Percentiles rank a stretch among this genome's conserved stretches.
phyloP scores from a whole-genome alignment of 1,139 yeast genomes.

The Geotrichum cucujoidarum region DNA sequence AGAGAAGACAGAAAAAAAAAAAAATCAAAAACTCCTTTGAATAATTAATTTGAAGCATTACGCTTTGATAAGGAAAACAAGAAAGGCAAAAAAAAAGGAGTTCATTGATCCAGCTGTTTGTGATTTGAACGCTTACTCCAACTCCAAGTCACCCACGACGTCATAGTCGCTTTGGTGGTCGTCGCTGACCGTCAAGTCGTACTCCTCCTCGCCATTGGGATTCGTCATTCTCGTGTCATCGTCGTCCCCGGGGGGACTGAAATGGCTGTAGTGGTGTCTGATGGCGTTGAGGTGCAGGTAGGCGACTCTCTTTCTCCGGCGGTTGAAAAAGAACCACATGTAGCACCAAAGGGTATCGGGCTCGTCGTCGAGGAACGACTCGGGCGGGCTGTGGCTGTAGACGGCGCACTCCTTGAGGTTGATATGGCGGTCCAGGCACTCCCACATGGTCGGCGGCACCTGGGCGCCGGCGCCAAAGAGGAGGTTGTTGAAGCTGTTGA shows the following conservation, averaged over 20 bases:
- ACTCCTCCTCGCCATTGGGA: constrained; percentile 44
- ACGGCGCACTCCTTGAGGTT: constrained; percentile 73
- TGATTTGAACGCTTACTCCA: constrained; percentile 28
- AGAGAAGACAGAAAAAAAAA: too few relatives aligned
- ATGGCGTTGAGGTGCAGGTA: constrained; percentile 55
- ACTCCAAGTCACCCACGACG: constrained; percentile 41
- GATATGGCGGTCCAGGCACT: constrained; percentile 76
- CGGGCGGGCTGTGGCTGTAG: constrained; percentile 74
- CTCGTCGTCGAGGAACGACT: constrained; percentile 68
- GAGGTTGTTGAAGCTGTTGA: constrained; percentile 72
- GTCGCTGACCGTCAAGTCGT: constrained; percentile 42
- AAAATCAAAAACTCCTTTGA: too few relatives aligned
- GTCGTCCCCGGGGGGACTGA: constrained; percentile 26
- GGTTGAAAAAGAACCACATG: constrained; percentile 90
- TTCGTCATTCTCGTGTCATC: neutral
- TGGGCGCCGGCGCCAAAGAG: constrained; percentile 69
- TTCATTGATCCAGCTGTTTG: neutral
- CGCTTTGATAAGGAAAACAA: too few relatives aligned
- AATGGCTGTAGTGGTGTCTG: constrained; percentile 31
- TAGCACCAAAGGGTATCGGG: constrained; percentile 83
- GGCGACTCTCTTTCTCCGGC: constrained; percentile 85
- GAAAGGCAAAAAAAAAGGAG: too few relatives aligned
- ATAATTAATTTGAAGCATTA: too few relatives aligned
- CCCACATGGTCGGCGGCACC: constrained; percentile 73
- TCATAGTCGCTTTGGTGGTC: constrained; percentile 29